Base-by-base conservation (phyloP, 176 grass and related monocot species). In the Carex kokanica region DNA sequence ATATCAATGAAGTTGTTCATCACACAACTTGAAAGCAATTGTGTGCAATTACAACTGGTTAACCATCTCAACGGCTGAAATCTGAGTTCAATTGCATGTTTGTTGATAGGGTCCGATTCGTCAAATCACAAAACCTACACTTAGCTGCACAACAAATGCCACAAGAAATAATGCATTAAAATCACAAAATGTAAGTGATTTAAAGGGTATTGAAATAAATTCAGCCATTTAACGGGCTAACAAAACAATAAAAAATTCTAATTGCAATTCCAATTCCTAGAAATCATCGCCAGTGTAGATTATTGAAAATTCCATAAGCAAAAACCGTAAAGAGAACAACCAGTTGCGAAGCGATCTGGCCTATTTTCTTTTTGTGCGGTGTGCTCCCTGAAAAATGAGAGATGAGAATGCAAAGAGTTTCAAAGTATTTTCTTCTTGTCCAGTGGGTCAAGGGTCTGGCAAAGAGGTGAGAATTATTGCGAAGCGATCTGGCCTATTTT, bases 1-100 rank as follows among this genome's bases (percentile, higher is more conserved):
- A 82, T 67, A 64, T 82, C 80, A 17, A 82, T 82, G 80, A 15
- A 65, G 43, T 52, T 32, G 23, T 13, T 82, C 58, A 64, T 82
- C 60, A 47, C 38, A 51, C 58, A 63, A 81, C 13, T 60, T 27
- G 15, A 17, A 62, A 81, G 57, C 38, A 81, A 81, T 15, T 32
- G 55, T 14, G 59, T 63, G 55, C 17, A 81, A 14, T 58, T 80
- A 80, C 31, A 60, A 80, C 36, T 40, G 31, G 54, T 15, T 16
- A 49, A 49, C 40, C 40, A 73, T 73, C 40, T 47, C 17, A 43
- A 72, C 10, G 12, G 38, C 3, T 72, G 20, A 72, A 36, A 38
- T 73, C 3, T 49, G 38, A 72, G 38, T 72, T 21, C 6, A 10
- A 21, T 47, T 45, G 45, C 29, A 52, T 53, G 71, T 23, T 75